Base-by-base conservation (phyloP, 139 green algal genomes). In the Penium margaritaceum region DNA sequence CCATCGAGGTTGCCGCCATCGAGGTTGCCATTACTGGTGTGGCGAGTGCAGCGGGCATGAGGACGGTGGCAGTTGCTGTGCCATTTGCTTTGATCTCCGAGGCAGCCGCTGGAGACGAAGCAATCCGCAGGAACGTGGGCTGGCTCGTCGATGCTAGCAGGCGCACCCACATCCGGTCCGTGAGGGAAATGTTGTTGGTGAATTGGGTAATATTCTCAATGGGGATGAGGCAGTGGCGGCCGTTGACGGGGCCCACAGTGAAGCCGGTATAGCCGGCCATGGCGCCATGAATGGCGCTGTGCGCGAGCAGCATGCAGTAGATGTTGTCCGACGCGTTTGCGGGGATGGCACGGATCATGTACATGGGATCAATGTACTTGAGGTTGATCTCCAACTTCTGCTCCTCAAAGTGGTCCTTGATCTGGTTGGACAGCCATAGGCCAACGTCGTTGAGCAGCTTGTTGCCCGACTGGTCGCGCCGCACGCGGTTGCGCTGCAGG, bases 361-460 rank as follows among this genome's bases (percentile, higher is more conserved):
- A 96, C 3, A 84, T 90, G n/a, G 90, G 90, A 78, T 61, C 74
- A 67, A 97, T 97, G 85, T 95, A 96, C 84, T 96, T 96, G 63
- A 97, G 81, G 51, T 75, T 68, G 21, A 84, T 64, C 12, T 62
- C 29, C 37, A 73, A 72, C 24, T n/a, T 17, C 14, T 46, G 17
- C 58, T 67, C 24, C 0, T 82, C 81, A 73, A 90, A 83, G 55
- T 85, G 74, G 58, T 86, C 77, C 67, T 74, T 91, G 60, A 98
- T 83, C 55, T 88, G 58, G n/a, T 87, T 75, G 1, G 83, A 85
- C 30, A 98, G 53, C 70, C 79, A 92, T 3, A 77, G 67, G 24
- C 93, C 93, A 37, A 98, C 90, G 75, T 97, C 92, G 60, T 84
- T 84, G 46, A 93, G 87, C 54, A 88, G 84, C 30, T 85, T 84